A percentile compares a stretch with the other conserved stretches of the same genome.
phyloP scores from a whole-genome alignment of 257 asterid genomes.

The Parsonsia alboflavescens region DNA sequence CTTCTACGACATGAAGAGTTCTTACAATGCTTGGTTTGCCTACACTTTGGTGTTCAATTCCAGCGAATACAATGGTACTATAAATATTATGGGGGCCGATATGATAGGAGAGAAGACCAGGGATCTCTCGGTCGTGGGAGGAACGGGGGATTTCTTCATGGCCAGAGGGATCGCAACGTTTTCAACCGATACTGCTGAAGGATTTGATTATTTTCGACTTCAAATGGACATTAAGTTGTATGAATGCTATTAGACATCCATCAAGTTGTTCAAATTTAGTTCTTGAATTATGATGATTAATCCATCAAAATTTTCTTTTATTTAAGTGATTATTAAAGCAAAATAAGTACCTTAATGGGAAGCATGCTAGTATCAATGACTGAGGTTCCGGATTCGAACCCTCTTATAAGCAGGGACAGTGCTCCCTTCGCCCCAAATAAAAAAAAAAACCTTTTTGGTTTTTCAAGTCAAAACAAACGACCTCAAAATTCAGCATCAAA shows the following conservation, averaged over 20 bases:
- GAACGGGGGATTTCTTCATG: slow-evolving; percentile 71
- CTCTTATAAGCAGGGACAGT: too few relatives aligned
- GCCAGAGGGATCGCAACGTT: slow-evolving; percentile 51
- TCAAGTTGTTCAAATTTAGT: too few relatives aligned
- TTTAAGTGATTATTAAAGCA: too few relatives aligned
- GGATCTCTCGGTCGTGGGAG: slow-evolving; percentile 56
- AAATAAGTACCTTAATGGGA: too few relatives aligned
- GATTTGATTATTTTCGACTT: slow-evolving; percentile 49
- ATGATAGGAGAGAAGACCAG: slow-evolving; percentile 37
- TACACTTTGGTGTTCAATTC: slow-evolving; percentile 53
- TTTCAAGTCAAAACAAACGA: too few relatives aligned
- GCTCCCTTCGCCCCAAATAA: too few relatives aligned
- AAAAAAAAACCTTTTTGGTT: too few relatives aligned
- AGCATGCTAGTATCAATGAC: too few relatives aligned
- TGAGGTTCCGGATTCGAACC: too few relatives aligned
- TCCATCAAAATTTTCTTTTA: too few relatives aligned
- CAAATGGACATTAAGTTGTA: slow-evolving; percentile 64
- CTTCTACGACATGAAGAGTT: slow-evolving; percentile 43
- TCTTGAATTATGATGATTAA: too few relatives aligned
- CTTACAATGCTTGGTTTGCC: slow-evolving; percentile 56
- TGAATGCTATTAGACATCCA: slow-evolving; percentile 35
- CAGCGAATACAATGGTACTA: slow-evolving; percentile 40
- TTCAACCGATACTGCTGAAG: slow-evolving; percentile 38
- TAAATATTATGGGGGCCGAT: slow-evolving; percentile 58
- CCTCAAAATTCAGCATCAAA: too few relatives aligned